Conservation (phyloP, 495 filamentous ascomycete genomes). For the Podospora comata region DNA sequence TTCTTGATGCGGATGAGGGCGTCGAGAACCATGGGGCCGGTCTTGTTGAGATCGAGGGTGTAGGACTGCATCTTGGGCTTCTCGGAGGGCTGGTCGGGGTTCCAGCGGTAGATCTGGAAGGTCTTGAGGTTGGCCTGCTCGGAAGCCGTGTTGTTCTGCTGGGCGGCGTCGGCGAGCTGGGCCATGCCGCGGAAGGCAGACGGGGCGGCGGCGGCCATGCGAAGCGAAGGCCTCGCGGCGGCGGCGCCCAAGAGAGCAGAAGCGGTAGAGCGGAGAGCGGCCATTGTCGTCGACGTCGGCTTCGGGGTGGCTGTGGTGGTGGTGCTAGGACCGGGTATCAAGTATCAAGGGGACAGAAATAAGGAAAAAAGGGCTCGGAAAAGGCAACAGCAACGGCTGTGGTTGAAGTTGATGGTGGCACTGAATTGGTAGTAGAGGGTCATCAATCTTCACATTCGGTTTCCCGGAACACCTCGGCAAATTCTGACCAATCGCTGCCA, state of each 20-base stretch:
- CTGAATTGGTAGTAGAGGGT: slow-evolving; percentile 22
- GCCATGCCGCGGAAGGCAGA: slow-evolving; percentile 43
- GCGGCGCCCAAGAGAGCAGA: slow-evolving; percentile 60
- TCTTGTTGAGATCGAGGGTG: slow-evolving; percentile 94
- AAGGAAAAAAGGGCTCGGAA: slow-evolving; percentile 26
- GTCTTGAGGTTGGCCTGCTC: slow-evolving; percentile 66
- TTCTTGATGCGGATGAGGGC: slow-evolving; percentile 98
- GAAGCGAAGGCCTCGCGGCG: slow-evolving; percentile 48
- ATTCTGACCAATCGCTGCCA: slow-evolving; percentile 24
- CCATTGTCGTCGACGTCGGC: slow-evolving; percentile 54
- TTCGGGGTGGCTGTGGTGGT: not conserved
- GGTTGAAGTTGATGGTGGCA: slow-evolving; percentile 26
- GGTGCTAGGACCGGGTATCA: slow-evolving; percentile 6
- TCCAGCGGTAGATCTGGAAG: slow-evolving; percentile 99
- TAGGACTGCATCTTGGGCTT: slow-evolving; percentile 96
- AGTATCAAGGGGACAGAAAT: slow-evolving; percentile 11
- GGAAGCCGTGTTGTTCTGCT: slow-evolving; percentile 35
- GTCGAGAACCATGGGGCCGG: slow-evolving; percentile 96
- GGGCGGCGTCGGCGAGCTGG: slow-evolving; percentile 46
- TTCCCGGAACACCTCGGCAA: slow-evolving; percentile 32
- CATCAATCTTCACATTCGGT: slow-evolving; percentile 23
- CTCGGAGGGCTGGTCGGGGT: slow-evolving; percentile 80
- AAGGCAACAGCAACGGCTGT: slow-evolving; percentile 12
- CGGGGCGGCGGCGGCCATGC: slow-evolving; percentile 31
- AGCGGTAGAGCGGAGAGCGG: slow-evolving; percentile 68